Percentiles rank a stretch among this genome's conserved stretches.
phyloP scores from a whole-genome alignment of 2,329 filamentous ascomycete species.

The Fusarium sacchari region DNA sequence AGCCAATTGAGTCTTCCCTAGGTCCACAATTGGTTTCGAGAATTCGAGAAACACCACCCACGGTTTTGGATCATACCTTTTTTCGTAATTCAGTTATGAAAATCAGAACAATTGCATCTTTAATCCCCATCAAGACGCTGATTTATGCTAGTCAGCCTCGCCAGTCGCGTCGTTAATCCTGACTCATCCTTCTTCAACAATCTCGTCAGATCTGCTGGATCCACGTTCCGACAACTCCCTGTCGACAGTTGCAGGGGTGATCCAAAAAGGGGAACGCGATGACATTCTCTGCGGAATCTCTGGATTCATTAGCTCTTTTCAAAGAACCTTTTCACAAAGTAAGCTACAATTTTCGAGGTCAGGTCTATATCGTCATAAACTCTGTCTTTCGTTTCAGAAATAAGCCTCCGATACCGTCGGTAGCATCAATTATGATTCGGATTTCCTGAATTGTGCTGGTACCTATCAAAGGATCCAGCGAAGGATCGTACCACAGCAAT shows the following conservation, averaged over 20 bases:
- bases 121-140: neutral
- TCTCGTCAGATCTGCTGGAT: neutral
- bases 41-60: conserved; percentile 3
- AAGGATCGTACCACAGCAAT: conserved; percentile 31
- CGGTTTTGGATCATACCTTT: neutral
- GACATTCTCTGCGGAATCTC: conserved; percentile 15
- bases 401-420: neutral
- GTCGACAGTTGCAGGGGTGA: neutral
- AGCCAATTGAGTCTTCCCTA: neutral
- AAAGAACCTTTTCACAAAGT: neutral
- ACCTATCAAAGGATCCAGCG: conserved; percentile 17
- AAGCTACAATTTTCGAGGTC: conserved; percentile 2
- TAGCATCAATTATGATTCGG: neutral
- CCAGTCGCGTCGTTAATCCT: neutral
- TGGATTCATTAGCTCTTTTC: neutral
- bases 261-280: conserved; percentile 27
- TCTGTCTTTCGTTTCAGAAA: neutral
- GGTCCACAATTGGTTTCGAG: conserved; percentile 20
- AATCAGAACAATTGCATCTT: neutral
- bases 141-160: conserved; percentile 9
- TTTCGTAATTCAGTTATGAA: neutral
- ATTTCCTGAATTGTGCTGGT: neutral
- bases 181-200: conserved; percentile 14
- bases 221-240: conserved; percentile 10
- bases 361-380: neutral